Conservation (phyloP, 1,284 basidiomycete species). For the Ceratorhiza oryzae-sativae region DNA sequence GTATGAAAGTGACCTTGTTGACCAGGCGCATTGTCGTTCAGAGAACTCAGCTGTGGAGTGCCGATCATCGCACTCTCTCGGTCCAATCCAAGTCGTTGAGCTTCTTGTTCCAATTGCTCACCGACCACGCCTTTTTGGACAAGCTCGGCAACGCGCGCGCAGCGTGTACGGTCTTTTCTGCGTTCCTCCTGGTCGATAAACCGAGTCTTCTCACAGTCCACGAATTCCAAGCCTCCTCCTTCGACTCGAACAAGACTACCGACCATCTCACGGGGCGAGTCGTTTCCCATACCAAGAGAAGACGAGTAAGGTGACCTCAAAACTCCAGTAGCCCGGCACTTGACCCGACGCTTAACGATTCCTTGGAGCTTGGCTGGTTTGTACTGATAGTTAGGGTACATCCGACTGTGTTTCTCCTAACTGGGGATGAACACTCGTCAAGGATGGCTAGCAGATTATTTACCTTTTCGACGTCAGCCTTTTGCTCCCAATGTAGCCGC, state of each 20-base stretch:
- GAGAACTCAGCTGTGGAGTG: constrained; percentile 1
- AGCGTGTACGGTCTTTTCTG: constrained; percentile 26
- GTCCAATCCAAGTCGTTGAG: constrained; percentile 28
- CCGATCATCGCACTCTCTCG: constrained; percentile 19
- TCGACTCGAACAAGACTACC: neutral
- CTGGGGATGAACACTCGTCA: neutral
- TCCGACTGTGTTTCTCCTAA: constrained; percentile 48
- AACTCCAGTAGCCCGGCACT: constrained; percentile 12
- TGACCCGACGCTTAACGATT: constrained; percentile 36
- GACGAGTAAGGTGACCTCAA: constrained; percentile 9
- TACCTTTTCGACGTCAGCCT: constrained; percentile 50
- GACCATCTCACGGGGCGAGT: neutral
- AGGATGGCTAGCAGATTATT: constrained; percentile 34
- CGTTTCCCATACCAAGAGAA: constrained; percentile 13
- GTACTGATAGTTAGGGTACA: constrained; percentile 46
- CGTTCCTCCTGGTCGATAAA: constrained; percentile 30
- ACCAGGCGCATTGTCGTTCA: neutral
- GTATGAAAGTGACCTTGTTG: constrained; percentile 25
- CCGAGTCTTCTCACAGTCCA: neutral
- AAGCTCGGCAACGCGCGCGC: constrained; percentile 21
- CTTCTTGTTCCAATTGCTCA: constrained; percentile 19
- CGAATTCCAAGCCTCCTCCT: constrained; percentile 5
- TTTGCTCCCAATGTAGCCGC: constrained; percentile 48
- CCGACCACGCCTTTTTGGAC: constrained; percentile 23
- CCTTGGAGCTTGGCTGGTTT: constrained; percentile 35